Base-by-base conservation (phyloP, 73 alveolate species). In the Diophrys appendiculata region DNA sequence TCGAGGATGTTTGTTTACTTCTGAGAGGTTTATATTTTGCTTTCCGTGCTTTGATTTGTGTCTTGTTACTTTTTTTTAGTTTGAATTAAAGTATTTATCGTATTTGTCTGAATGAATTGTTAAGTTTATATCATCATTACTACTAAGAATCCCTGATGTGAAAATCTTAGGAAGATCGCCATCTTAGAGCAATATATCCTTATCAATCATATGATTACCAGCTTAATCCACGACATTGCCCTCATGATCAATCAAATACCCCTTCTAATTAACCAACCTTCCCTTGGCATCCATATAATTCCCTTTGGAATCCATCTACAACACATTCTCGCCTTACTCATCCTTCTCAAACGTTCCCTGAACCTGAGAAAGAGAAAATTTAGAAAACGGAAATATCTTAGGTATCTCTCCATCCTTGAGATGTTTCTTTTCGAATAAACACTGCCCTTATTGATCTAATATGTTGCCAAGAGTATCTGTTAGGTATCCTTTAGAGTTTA, bases 91-190 rank as follows among this genome's bases (percentile, higher is more conserved):
- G n/a, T n/a, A n/a, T n/a, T n/a, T n/a, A n/a, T n/a, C n/a, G n/a
- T n/a, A n/a, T n/a, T n/a, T n/a, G n/a, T n/a, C n/a, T n/a, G n/a
- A n/a, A n/a, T n/a, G n/a, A n/a, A n/a, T n/a, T n/a, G n/a, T n/a
- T n/a, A n/a, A n/a, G n/a, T n/a, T n/a, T n/a, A n/a, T n/a, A n/a
- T n/a, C n/a, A n/a, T n/a, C n/a, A n/a, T n/a, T n/a, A n/a, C n/a
- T n/a, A n/a, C n/a, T n/a, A n/a, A n/a, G n/a, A n/a, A n/a, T n/a
- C n/a, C n/a, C n/a, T n/a, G n/a, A n/a, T n/a, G n/a, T 76, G 75
- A 84, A 84, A 0, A 84, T 64, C 54, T 70, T 72, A 1, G 92
- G 92, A 18, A 84, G 43, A 2, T 84, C 92, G 2, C 92, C 92
- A 54, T 84, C 92, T 25, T 83, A 77, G 29, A 84, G 26, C 24